Evolutionary conservation across 2,329 filamentous ascomycete species (phyloP).

Genomic region (Ceratocystis huliohia): DNA sequence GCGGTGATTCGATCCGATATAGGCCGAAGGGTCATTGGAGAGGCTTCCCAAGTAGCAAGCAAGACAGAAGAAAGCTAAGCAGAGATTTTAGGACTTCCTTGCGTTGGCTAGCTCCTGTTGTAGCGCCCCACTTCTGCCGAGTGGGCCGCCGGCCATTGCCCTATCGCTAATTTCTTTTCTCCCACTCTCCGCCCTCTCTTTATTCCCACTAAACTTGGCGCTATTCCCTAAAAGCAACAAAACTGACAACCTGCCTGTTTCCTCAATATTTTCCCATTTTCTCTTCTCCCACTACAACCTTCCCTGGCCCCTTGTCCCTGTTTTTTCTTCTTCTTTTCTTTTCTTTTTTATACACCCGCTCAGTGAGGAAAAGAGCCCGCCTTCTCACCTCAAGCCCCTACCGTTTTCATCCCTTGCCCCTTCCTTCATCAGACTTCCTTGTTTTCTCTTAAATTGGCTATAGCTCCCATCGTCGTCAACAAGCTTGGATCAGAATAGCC

Average conservation of each 20-base stretch:
- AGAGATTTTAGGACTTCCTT: no score
- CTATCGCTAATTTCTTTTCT: neutral
- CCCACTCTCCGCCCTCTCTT: neutral
- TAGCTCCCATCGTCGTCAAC: neutral
- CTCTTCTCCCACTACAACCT: neutral
- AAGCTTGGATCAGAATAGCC: neutral
- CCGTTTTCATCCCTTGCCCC: neutral
- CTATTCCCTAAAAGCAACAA: neutral
- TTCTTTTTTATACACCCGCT: neutral
- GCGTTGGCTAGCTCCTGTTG: no score
- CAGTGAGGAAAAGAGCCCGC: neutral
- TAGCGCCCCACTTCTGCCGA: no score
- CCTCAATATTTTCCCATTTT: slow-evolving; percentile 1
- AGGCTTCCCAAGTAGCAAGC: no score
- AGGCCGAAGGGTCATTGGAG: neutral
- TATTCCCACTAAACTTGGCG: neutral
- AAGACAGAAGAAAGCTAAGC: no score
- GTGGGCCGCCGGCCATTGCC: no score
- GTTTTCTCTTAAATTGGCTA: slow-evolving; percentile 8
- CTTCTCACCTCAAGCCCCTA: neutral
- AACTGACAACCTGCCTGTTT: slow-evolving; percentile 9
- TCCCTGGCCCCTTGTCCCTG: neutral
- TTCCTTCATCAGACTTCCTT: neutral
- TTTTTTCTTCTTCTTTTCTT: neutral
- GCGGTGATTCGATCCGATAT: neutral